Evolutionary conservation across 495 filamentous ascomycete species (phyloP), one percentile per base, ranked within the genome.

Genomic region (Diplogelasinospora grovesii): DNA sequence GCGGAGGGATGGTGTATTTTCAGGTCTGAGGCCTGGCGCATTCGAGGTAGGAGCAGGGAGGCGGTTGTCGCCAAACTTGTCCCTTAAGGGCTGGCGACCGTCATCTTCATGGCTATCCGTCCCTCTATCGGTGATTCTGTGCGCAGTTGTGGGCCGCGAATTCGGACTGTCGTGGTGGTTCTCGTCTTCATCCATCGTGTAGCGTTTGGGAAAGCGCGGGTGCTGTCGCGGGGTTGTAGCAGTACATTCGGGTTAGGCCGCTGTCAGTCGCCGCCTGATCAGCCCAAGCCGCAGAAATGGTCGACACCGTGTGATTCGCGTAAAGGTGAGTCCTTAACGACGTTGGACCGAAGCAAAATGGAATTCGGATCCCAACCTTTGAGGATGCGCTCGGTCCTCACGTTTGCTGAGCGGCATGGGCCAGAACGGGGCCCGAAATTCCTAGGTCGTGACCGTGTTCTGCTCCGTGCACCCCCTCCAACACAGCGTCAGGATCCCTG

Each of bases 1-100:
- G 11, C 25, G 46, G 13, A 53, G 52, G 7, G 45, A 38, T 14
- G 53, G 58, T 20, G 58, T 56, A 32, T 61, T 57, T 35, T 56
- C 55, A 20, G 43, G 39, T 23, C 42, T 44, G 30, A 49, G 25
- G 16, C 32, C 31, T 15, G 33, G 39, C 32, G 39, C 36, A 42
- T 34, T 27, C 18, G 46, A 41, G 3, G 22, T 26, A 16, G 46
- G 30, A 8, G 41, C 20, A 11, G 39, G 20, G 9, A 53, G 50
- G 23, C 46, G 43, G 23, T 22, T 46, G 31, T 49, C 29, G 37
- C 45, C 42, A 8, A 38, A 25, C 7, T 23, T 30, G 8, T 47
- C 28, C 4, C 37, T 46, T 9, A 43, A 22, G 8, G 48, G 42
- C 13, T n/a, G 3, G 5, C 26, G 15, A 27, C 22, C 14, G 14